These are phyloP conservation scores for Leptodermis oblonga DNA, from an alignment of 257 asterid species.

Conservation along the genomic window DNA sequence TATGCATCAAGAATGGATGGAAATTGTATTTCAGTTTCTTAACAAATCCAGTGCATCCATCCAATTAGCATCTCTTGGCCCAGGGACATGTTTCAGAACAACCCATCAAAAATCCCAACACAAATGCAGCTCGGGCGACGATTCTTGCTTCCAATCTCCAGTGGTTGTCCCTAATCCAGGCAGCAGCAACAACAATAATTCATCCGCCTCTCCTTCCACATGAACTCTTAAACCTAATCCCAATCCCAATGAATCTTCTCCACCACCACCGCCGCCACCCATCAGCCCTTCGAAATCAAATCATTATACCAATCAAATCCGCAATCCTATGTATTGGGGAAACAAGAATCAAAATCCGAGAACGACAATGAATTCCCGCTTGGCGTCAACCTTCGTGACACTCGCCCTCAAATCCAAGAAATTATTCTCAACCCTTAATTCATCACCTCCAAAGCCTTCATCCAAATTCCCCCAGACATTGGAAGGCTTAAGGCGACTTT, in stretches of 20 bases:
- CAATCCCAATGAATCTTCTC: no score
- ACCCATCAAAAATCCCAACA: no score
- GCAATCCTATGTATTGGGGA: no score
- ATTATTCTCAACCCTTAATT: constrained; percentile 32
- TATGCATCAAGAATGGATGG: constrained; percentile 38
- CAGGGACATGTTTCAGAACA: constrained; percentile 87
- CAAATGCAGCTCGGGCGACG: no score
- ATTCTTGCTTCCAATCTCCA: no score
- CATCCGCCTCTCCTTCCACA: no score
- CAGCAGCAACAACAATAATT: no score
- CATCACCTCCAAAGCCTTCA: constrained; percentile 33
- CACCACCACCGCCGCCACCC: no score
- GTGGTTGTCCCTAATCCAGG: no score
- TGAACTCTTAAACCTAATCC: no score
- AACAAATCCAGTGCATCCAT: constrained; percentile 41
- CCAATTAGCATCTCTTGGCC: constrained; percentile 97
- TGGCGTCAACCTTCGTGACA: constrained; percentile 27
- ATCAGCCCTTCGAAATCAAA: neutral
- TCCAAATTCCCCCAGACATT: constrained; percentile 56
- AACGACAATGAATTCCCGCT: constrained; percentile 50
- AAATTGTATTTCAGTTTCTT: neutral
- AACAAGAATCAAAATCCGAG: no score
- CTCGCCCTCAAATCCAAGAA: constrained; percentile 48
- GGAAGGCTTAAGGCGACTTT: constrained; percentile 71
- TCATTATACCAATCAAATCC: no score